phyloP scores from a whole-genome alignment of 1,284 basidiomycete species.

The Moesziomyces sp. region DNA sequence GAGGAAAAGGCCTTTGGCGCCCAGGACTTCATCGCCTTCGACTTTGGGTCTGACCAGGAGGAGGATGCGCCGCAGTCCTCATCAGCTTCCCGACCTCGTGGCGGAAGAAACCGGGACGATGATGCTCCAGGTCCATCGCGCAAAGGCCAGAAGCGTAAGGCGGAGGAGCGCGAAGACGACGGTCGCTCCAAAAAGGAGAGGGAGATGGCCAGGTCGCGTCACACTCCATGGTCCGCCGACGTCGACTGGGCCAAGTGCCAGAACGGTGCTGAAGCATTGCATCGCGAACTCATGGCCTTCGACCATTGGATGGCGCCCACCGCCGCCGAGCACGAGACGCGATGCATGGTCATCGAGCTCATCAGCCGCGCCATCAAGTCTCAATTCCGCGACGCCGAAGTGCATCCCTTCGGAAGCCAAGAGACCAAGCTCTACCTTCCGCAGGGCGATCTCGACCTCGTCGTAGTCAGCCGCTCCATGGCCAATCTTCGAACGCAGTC shows the following conservation, averaged over 20 bases:
- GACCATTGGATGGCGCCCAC: slow-evolving; percentile 88
- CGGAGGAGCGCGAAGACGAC: slow-evolving; percentile 53
- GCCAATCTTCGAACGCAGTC: slow-evolving; percentile 66
- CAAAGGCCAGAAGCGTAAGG: slow-evolving; percentile 56
- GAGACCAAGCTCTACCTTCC: slow-evolving; percentile 95
- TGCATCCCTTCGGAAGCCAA: slow-evolving; percentile 90
- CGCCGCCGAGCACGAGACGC: slow-evolving; percentile 82
- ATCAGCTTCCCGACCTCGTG: slow-evolving; percentile 8
- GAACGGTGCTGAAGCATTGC: slow-evolving; percentile 74
- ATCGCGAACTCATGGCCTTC: slow-evolving; percentile 73
- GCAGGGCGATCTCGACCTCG: slow-evolving; percentile 76
- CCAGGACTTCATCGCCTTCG: slow-evolving; percentile 60
- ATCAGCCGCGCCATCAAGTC: slow-evolving; percentile 77
- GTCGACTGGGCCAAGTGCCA: slow-evolving; percentile 81
- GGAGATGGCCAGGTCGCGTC: slow-evolving; percentile 73
- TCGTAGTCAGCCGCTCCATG: slow-evolving; percentile 70
- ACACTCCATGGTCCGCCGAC: slow-evolving; percentile 81
- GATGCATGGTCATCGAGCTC: slow-evolving; percentile 79
- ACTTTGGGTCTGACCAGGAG: slow-evolving; percentile 44
- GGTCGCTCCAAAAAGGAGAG: slow-evolving; percentile 74
- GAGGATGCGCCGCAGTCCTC: slow-evolving; percentile 19
- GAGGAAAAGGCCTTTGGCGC: slow-evolving; percentile 40
- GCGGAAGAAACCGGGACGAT: slow-evolving; percentile 10
- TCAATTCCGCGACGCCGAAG: slow-evolving; percentile 81
- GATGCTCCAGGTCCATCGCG: slow-evolving; percentile 6